Conservation (phyloP, 1,284 basidiomycete genomes). For the Ustilago nuda region DNA sequence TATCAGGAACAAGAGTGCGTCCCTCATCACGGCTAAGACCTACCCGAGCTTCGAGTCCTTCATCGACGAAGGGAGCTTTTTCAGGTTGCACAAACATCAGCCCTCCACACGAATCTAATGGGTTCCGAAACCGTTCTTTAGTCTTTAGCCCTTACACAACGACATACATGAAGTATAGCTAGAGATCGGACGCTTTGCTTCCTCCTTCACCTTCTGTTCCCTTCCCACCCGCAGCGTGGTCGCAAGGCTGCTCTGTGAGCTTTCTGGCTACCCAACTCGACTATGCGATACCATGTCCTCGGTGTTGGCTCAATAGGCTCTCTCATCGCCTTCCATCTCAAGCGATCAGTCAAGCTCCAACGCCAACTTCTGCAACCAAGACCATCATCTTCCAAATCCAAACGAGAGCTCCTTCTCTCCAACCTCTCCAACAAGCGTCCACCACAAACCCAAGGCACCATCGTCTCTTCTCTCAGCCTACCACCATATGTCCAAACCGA, state of each 20-base stretch:
- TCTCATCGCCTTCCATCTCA: conserved; percentile 64
- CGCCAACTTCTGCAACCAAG: conserved; percentile 39
- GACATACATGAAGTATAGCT: conserved; percentile 8
- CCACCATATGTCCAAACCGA: conserved; percentile 45
- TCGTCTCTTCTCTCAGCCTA: conserved; percentile 47
- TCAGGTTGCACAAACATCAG: neutral
- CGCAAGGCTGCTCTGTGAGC: neutral
- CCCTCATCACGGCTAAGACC: neutral
- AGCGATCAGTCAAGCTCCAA: conserved; percentile 48
- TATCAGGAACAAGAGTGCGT: neutral
- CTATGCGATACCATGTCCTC: conserved; percentile 67
- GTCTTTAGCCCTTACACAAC: neutral
- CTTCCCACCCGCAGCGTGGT: neutral
- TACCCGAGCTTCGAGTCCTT: neutral
- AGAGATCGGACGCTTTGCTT: neutral
- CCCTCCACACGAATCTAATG: conserved; percentile 16
- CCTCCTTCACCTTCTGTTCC: neutral
- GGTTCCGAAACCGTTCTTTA: neutral
- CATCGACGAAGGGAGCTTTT: neutral
- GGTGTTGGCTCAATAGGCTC: conserved; percentile 67
- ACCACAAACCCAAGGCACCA: conserved; percentile 20
- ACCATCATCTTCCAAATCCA: conserved; percentile 29
- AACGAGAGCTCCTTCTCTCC: conserved; percentile 37
- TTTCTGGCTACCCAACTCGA: neutral
- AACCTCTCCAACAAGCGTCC: conserved; percentile 46